Conservation (phyloP, 164 flowering plant genomes). For the Stephania yunnanensis region DNA sequence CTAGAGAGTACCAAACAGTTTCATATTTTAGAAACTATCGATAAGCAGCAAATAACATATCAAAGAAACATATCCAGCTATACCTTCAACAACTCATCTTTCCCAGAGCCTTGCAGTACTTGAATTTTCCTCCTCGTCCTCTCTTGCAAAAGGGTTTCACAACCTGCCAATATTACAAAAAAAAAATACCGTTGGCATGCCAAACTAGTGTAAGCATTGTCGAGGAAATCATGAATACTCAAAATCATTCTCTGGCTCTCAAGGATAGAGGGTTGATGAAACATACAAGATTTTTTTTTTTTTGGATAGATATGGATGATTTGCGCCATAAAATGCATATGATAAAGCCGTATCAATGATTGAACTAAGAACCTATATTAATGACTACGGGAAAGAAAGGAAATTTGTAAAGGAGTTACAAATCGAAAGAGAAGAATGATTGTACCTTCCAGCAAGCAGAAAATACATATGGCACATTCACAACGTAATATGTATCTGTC, state of each 20-base stretch:
- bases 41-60: neutral
- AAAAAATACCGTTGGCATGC: neutral
- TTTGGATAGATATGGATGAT: too few relatives aligned
- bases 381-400: neutral
- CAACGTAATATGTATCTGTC: slow-evolving; percentile 74
- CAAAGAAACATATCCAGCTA: neutral
- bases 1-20: too few relatives aligned
- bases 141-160: slow-evolving; percentile 73
- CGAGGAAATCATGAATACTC: too few relatives aligned
- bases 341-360: too few relatives aligned
- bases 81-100: slow-evolving; percentile 61
- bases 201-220: neutral
- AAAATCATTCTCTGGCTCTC: too few relatives aligned
- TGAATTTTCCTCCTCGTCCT: slow-evolving; percentile 56
- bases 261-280: too few relatives aligned
- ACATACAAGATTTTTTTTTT: too few relatives aligned
- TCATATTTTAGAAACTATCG: too few relatives aligned
- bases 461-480: slow-evolving; percentile 70
- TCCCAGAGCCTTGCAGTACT: slow-evolving; percentile 54
- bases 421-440: slow-evolving; percentile 7
- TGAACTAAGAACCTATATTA: too few relatives aligned
- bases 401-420: neutral
- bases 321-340: too few relatives aligned
- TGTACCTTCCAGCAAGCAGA: slow-evolving; percentile 89
- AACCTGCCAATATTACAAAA: slow-evolving; percentile 30